Percentiles rank a stretch among this genome's conserved stretches.
Evolutionary conservation across 495 filamentous ascomycete species (phyloP).

Genomic region (Xylaria flabelliformis): DNA sequence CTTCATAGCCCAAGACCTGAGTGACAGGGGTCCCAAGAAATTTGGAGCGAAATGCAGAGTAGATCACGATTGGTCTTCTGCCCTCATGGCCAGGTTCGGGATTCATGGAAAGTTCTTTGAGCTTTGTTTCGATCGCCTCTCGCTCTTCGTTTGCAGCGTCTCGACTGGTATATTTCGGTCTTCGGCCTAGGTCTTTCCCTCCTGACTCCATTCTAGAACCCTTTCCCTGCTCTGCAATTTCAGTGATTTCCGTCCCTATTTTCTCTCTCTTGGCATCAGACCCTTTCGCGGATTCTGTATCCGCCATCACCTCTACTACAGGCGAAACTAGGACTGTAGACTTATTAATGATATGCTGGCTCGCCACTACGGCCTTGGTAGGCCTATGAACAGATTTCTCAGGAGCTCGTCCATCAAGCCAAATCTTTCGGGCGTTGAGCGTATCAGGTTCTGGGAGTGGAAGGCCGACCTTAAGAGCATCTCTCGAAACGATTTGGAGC

Average conservation of each 20-base stretch:
- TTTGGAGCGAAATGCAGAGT: conserved; percentile 13
- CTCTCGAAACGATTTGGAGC: not conserved
- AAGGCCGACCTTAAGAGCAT: not conserved
- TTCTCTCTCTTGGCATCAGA: not conserved
- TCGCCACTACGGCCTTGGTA: not conserved
- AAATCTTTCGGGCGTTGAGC: not conserved
- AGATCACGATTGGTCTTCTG: not conserved
- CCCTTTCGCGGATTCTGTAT: not conserved
- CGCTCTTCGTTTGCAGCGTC: not conserved
- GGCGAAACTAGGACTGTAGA: not conserved
- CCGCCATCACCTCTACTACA: not conserved
- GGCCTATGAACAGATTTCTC: not conserved
- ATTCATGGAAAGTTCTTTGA: conserved; percentile 7
- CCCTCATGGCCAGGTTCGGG: not conserved
- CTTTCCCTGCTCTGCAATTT: not conserved
- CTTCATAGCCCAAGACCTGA: conserved; percentile 13
- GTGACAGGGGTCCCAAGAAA: conserved; percentile 2
- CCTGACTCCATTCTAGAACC: not conserved
- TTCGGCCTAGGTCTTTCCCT: not conserved
- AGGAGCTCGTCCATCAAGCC: not conserved
- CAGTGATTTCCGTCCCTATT: not conserved
- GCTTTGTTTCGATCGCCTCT: not conserved
- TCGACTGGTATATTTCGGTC: not conserved
- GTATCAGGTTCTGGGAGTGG: conserved; percentile 1
- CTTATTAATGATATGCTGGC: not conserved